Base-by-base conservation (phyloP, 2,329 filamentous ascomycete species). In the Daldinia sp. region DNA sequence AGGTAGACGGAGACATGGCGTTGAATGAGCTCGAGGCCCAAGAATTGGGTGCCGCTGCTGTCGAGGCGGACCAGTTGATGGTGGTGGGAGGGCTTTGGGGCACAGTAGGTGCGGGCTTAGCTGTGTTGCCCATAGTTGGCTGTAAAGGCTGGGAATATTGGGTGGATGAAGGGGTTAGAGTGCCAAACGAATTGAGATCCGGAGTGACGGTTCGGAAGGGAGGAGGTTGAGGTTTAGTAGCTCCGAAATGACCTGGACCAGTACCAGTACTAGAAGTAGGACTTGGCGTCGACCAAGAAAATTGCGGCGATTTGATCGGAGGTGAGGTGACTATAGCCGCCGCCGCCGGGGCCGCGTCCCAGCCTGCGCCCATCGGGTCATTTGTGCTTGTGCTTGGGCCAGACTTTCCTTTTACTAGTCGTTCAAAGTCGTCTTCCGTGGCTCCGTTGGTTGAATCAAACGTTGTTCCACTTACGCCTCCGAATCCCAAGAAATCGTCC, bases 371-470 rank as follows among this genome's bases (percentile, higher is more conserved):
- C 71, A 81, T 76, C 0, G 80, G 74, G 34, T 77, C 78, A 17
- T 72, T 71, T 58, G 69, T 60, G 73, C 77, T 25, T 73, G 69
- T 45, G 70, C 76, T 77, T 13, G 39, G 47, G 82, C 80, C 58
- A 23, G 39, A 45, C 27, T 86, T 87, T 7, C 94, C 94, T 72
- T 96, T 93, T 52, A 99, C 94, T 2, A 99, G 86, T 1, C 87
- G 87, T 75, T 97, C 94, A 72, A 98, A 99, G 73, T 96, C 93
- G 61, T 90, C 86, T 49, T 90, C 84, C 2, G 81, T 83, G 3
- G 83, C 81, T 7, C 84, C 82, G 49, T 82, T 84, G 39, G 80
- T 68, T 5, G 72, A 73, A 51, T 87, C 83, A 57, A 88, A 85
- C 0, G 81, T 78, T 1, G 84, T 85, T 23, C 88, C 88, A 3